phyloP scores from a whole-genome alignment of 345 rosid species.

The Laguncularia racemosa region DNA sequence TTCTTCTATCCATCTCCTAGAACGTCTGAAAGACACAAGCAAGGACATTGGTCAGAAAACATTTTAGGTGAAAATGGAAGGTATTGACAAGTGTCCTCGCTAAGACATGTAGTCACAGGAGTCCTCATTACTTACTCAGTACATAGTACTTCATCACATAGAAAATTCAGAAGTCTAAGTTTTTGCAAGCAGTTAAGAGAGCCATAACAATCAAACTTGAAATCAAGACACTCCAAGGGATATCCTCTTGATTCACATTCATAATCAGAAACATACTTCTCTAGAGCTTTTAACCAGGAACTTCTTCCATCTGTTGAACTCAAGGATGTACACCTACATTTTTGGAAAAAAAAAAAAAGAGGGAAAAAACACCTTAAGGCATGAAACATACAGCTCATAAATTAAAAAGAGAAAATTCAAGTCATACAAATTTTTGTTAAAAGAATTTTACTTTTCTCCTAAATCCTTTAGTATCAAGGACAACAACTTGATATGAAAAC shows the following conservation, averaged over 20 bases:
- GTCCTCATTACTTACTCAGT: conserved; percentile 19
- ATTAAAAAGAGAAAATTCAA: no score
- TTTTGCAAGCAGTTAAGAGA: conserved; percentile 21
- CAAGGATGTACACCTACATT: conserved; percentile 38
- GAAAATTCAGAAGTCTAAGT: conserved; percentile 38
- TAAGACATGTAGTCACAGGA: neutral
- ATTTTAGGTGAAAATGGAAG: neutral
- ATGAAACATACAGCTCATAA: no score
- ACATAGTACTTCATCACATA: conserved; percentile 46
- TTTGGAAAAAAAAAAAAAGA: no score
- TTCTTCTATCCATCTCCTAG: conserved; percentile 57
- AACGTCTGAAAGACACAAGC: conserved; percentile 20
- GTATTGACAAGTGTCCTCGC: neutral
- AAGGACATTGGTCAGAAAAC: neutral
- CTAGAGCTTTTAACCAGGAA: conserved; percentile 47
- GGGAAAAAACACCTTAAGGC: neutral
- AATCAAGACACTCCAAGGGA: conserved; percentile 10
- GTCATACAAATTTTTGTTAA: neutral
- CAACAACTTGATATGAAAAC: conserved; percentile 48
- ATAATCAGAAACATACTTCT: conserved; percentile 14
- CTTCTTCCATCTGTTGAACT: conserved; percentile 30
- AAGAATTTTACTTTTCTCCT: conserved; percentile 44
- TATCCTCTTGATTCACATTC: conserved; percentile 8
- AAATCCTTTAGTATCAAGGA: conserved; percentile 39
- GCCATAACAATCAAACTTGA: conserved; percentile 16